Percentiles rank a stretch among this genome's conserved stretches.
Conservation (phyloP, 768 basidiomycete species). For the Omphalotus guepiniiformis region DNA sequence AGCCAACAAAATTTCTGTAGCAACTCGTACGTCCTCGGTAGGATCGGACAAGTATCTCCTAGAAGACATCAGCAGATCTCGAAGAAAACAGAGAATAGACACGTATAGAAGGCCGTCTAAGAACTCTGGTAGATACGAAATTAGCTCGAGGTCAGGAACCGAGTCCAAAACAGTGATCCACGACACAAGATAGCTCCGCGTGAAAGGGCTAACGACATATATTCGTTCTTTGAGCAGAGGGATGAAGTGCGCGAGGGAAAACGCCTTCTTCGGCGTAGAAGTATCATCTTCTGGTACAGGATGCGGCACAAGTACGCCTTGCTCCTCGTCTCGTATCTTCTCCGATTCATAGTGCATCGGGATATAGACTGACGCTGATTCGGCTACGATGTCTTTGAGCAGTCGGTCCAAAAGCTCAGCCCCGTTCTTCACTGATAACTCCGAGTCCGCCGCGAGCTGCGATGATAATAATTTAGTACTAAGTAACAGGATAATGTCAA, state of each 20-base stretch:
- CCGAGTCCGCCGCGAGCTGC: constrained; percentile 94
- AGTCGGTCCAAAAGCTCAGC: constrained; percentile 94
- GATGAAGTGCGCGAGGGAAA: constrained; percentile 92
- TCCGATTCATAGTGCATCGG: constrained; percentile 83
- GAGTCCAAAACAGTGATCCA: constrained; percentile 97
- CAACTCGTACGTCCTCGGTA: constrained; percentile 86
- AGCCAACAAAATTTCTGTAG: constrained; percentile 83
- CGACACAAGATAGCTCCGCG: constrained; percentile 91
- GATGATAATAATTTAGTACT: constrained; percentile 9
- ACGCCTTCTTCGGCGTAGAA: constrained; percentile 61
- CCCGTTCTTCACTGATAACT: constrained; percentile 95
- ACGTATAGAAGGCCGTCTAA: constrained; percentile 88
- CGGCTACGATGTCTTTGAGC: constrained; percentile 97
- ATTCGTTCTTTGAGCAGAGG: constrained; percentile 91
- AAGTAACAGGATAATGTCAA: constrained; percentile 7
- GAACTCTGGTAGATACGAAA: constrained; percentile 92
- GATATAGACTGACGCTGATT: constrained; percentile 92
- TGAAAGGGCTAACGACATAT: constrained; percentile 93
- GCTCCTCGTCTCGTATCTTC: constrained; percentile 51
- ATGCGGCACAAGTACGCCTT: constrained; percentile 62
- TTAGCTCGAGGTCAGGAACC: constrained; percentile 92
- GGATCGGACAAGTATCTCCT: constrained; percentile 97
- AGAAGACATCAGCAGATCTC: constrained; percentile 8
- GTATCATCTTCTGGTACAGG: constrained; percentile 40
- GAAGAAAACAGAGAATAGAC: constrained; percentile 9